Conservation (phyloP, 140 eudicot genomes). For the Eryngium alpinum region DNA sequence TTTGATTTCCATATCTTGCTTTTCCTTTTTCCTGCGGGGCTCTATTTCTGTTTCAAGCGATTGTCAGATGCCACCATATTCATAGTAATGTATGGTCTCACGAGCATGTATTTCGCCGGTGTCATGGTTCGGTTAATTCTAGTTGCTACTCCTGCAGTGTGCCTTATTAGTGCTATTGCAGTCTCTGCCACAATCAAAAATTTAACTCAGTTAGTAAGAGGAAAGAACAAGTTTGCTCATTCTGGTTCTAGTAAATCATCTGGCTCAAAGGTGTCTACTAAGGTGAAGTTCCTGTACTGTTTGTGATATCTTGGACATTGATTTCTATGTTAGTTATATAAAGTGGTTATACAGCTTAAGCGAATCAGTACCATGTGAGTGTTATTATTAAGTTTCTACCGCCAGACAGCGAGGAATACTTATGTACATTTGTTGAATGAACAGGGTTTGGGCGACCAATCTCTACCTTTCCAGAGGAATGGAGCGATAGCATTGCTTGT, state of each 20-base stretch:
- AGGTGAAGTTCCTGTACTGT: slow-evolving; percentile 34
- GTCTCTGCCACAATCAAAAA: slow-evolving; percentile 90
- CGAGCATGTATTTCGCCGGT: slow-evolving; percentile 97
- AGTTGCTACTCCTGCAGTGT: slow-evolving; percentile 95
- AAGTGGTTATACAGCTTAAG: background rate
- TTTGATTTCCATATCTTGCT: slow-evolving; percentile 89
- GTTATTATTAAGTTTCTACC: background rate
- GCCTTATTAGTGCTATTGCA: slow-evolving; percentile 96
- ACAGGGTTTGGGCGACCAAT: slow-evolving; percentile 77
- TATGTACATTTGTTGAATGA: slow-evolving; percentile 21
- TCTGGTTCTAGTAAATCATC: slow-evolving; percentile 46
- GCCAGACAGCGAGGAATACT: background rate
- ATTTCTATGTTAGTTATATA: background rate
- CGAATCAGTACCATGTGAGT: background rate
- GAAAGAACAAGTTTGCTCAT: slow-evolving; percentile 28
- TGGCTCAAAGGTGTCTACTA: slow-evolving; percentile 63
- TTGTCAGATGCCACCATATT: slow-evolving; percentile 93
- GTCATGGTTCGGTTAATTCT: slow-evolving; percentile 98
- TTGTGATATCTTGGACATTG: background rate
- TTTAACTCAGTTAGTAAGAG: slow-evolving; percentile 54
- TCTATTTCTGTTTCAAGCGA: slow-evolving; percentile 91
- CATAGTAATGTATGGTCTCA: slow-evolving; percentile 95
- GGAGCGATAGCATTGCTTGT: slow-evolving; percentile 78
- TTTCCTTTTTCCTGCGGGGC: slow-evolving; percentile 86
- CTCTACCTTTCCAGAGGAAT: slow-evolving; percentile 66